Conservation (phyloP, 208 protist genomes). For the Leishmania tropica region DNA sequence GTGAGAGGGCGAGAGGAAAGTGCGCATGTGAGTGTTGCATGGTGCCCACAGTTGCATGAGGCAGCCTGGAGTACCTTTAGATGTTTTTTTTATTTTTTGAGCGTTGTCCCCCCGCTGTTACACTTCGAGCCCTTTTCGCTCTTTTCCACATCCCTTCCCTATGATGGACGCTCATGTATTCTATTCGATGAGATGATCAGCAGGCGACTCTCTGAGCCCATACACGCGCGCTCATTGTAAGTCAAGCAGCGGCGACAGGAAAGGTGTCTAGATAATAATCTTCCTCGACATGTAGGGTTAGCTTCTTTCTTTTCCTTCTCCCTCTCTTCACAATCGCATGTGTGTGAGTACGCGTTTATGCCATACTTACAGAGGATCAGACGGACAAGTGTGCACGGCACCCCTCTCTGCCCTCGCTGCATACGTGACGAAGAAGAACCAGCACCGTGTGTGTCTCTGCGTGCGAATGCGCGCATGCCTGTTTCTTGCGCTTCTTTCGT, state of each 20-base stretch:
- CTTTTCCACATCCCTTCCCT: neutral
- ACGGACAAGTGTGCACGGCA: neutral
- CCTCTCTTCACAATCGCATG: neutral
- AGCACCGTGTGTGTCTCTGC: neutral
- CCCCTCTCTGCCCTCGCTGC: neutral
- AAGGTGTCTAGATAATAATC: neutral
- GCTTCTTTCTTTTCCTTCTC: neutral
- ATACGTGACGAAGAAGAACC: neutral
- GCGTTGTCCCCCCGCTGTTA: neutral
- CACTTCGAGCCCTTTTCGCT: neutral
- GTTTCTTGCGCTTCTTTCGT: conserved; percentile 12
- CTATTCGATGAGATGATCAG: neutral
- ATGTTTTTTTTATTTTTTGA: neutral
- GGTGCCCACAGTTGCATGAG: neutral
- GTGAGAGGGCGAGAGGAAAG: neutral
- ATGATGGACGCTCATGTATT: neutral
- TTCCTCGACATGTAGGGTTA: neutral
- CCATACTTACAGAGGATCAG: neutral
- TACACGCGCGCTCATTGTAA: neutral
- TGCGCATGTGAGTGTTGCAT: neutral
- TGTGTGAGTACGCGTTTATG: neutral
- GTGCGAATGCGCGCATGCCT: neutral
- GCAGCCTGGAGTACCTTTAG: neutral
- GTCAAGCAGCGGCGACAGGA: neutral
- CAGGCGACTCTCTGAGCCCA: neutral